These are phyloP conservation scores for Kazachstania viticola DNA, from an alignment of 805 yeast species.

Conservation along the genomic window DNA sequence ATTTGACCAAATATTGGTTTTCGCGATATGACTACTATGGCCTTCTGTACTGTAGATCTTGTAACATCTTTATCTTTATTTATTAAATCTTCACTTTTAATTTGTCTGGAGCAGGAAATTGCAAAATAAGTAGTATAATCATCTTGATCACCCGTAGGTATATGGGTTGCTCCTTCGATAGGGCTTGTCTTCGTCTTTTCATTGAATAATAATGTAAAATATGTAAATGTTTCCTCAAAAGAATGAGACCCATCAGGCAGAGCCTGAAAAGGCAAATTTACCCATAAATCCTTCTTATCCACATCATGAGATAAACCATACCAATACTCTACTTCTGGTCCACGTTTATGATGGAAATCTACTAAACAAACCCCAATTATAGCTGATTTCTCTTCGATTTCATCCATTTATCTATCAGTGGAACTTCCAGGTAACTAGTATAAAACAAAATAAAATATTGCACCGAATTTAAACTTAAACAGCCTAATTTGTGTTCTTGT, in stretches of 20 bases:
- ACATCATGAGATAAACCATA: constrained; percentile 34
- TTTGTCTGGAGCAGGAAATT: constrained; percentile 84
- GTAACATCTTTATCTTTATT: constrained; percentile 54
- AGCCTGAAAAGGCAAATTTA: constrained; percentile 85
- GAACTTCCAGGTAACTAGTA: no score
- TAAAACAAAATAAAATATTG: no score
- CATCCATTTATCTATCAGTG: no score
- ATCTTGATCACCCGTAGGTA: constrained; percentile 23
- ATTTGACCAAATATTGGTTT: constrained; percentile 84
- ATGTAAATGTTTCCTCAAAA: constrained; percentile 85
- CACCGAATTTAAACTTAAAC: no score
- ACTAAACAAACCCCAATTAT: constrained; percentile 81
- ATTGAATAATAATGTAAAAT: constrained; percentile 73
- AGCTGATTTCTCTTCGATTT: constrained; percentile 19
- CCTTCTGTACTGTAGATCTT: constrained; percentile 82
- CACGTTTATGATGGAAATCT: constrained; percentile 84
- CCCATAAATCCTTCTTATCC: constrained; percentile 45
- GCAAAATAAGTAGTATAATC: constrained; percentile 74
- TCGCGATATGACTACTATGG: constrained; percentile 74
- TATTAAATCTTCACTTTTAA: constrained; percentile 48
- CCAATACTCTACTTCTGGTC: constrained; percentile 95
- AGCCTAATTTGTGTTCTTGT: no score
- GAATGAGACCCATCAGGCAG: constrained; percentile 93
- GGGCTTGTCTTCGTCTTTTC: constrained; percentile 29
- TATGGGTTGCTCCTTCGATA: constrained; percentile 31